Base-by-base conservation (phyloP, 139 green algal species). In the Picochlorum sp. region DNA sequence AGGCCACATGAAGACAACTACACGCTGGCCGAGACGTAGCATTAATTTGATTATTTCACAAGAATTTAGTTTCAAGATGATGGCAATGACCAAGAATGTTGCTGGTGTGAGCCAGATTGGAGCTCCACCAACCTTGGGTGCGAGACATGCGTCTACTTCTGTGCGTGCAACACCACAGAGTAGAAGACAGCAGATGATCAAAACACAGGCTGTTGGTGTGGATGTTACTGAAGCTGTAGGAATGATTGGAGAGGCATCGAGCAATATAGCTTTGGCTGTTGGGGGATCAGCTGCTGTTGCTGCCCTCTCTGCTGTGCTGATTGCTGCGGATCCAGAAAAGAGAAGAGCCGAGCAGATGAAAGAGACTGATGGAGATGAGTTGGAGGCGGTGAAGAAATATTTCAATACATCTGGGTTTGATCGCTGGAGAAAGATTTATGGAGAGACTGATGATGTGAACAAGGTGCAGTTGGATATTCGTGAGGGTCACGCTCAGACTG, bases 351-450 rank as follows among this genome's bases (percentile, higher is more conserved):
- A 77, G 51, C 88, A 96, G 81, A 88, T 90, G 72, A 67, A 76
- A 30, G 65, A 83, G 23, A 81, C 81, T 14, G 90, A 88, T 10
- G 93, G 93, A 34, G 77, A 96, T 69, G 93, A 98, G 76, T 85
- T 86, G 55, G 85, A 90, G 45, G 83, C 89, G n/a, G 92, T 97
- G 62, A 85, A 85, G 65, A 91, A 85, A 16, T 99, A 99, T 81
- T 99, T 99, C 79, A 89, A 99, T 79, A 92, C 74, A 4, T 59
- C 74, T 2, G 94, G 94, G 7, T 98, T 94, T 65, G 83, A 97
- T 64, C 78, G 94, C 10, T 99, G 94, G 94, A 82, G 87, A 65
- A 96, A 95, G 72, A 99, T 99, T 63, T 99, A 99, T 68, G 94
- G 92, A 52, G 87, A 95, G 68, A 97, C 92, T 10, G 92, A 97